Evolutionary conservation across 257 asterid genomes (phyloP), one percentile per base, ranked within the genome.

Genomic region (Lavandula angustifolia): DNA sequence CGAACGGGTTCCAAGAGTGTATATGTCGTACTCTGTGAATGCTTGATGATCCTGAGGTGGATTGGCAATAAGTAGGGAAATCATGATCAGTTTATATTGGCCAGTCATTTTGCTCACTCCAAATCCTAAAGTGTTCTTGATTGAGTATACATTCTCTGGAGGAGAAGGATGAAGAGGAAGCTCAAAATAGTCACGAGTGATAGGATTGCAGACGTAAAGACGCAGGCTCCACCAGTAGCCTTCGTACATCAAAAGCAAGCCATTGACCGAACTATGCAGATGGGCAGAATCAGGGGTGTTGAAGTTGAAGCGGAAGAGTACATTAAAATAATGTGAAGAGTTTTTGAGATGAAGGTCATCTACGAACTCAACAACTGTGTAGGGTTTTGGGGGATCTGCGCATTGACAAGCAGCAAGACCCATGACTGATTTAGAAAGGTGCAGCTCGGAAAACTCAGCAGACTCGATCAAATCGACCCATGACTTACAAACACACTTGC

Each of bases 121-220:
- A n/a, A 82, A 75, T 41, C 88, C 85, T 6, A 69, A 75, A 0
- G 76, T 62, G 40, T 40, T 12, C 46, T n/a, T n/a, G n/a, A n/a
- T n/a, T n/a, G n/a, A n/a, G n/a, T n/a, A n/a, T n/a, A n/a, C n/a
- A n/a, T n/a, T n/a, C n/a, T n/a, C n/a, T n/a, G n/a, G n/a, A 5
- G 9, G 3, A 7, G 46, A 66, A 44, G 7, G 40, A 10, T 50
- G 75, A 14, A 4, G 1, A 2, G 72, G 80, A 32, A 82, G 69
- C 3, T 60, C 8, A 11, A 77, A 66, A 18, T 66, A 73, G 18
- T 80, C 83, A 5, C 67, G 71, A 0, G 64, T 74, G 62, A 62
- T 67, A n/a, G 83, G 85, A 60, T 82, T 79, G 73, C 83, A 79
- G 32, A 82, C 7, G 31, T 35, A 68, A 17, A 68, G 14, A 41